Percentiles rank a stretch among this genome's conserved stretches.
Conservation (phyloP, 2,329 filamentous ascomycete species). For the Harringtonia lauricola region DNA sequence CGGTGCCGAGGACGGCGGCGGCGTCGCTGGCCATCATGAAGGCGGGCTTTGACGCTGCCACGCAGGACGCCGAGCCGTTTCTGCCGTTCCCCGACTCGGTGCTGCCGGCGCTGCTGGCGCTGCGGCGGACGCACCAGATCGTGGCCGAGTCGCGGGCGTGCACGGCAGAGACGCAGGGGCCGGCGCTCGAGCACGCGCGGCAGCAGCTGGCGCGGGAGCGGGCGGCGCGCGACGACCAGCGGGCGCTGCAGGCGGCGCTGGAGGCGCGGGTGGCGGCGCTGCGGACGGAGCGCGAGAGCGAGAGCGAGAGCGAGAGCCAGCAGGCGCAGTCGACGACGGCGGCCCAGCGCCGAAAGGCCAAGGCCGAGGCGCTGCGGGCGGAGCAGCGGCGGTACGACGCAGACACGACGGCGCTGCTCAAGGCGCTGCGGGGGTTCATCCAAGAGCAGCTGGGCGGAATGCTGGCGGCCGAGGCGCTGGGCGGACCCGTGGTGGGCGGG, state of each 20-base stretch:
- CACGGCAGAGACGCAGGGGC: slow-evolving; percentile 32
- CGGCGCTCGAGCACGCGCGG: slow-evolving; percentile 29
- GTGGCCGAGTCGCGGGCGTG: slow-evolving; percentile 53
- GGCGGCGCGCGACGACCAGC: slow-evolving; percentile 41
- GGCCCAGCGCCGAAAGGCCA: slow-evolving; percentile 50
- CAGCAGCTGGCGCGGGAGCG: slow-evolving; percentile 39
- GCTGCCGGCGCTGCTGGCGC: slow-evolving; percentile 59
- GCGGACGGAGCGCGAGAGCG: slow-evolving; percentile 40
- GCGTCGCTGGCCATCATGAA: slow-evolving; percentile 41
- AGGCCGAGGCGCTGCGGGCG: slow-evolving; percentile 46
- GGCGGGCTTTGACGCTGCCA: slow-evolving; percentile 53
- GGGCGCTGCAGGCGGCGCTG: slow-evolving; percentile 40
- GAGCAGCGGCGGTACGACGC: slow-evolving; percentile 49
- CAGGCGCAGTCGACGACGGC: slow-evolving; percentile 33
- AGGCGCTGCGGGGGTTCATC: slow-evolving; percentile 58
- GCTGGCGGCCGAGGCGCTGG: slow-evolving; percentile 73
- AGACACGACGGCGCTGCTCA: slow-evolving; percentile 50
- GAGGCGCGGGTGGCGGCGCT: slow-evolving; percentile 48
- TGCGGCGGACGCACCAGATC: slow-evolving; percentile 54
- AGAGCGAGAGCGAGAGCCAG: slow-evolving; percentile 36
- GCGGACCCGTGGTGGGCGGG: slow-evolving; percentile 72
- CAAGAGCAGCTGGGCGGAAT: slow-evolving; percentile 59
- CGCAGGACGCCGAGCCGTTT: slow-evolving; percentile 49
- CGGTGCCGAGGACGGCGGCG: slow-evolving; percentile 11
- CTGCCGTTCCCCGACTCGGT: slow-evolving; percentile 57